Evolutionary conservation across 2,329 filamentous ascomycete species (phyloP), one percentile per base, ranked within the genome.

Genomic region (Claviceps spartinae): DNA sequence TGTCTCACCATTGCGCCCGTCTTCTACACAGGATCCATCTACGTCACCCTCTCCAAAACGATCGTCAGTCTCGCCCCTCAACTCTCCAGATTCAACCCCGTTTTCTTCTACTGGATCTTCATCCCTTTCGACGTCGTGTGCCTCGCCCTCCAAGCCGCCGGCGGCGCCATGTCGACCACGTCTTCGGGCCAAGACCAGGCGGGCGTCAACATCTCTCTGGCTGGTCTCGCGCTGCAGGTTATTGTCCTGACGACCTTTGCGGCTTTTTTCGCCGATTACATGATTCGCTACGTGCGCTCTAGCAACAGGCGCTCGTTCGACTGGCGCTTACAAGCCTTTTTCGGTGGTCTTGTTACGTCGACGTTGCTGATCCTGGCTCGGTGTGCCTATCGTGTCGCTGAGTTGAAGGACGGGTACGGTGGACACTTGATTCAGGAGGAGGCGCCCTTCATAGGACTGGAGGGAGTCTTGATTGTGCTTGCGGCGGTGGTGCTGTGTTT

Each of bases 381-480:
- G 45, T 83, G 78, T 59, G 72, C 77, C 49, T 86, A 79, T 64
- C 77, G 83, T 54, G 78, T 85, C 38, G 77, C 76, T 5, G 83
- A 87, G 70, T 67, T 87, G 50, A 75, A 73, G 55, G 73, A 82
- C 37, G 83, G 83, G 4, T 86, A 82, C 69, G 42, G 60, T 24
- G 80, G 79, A 1, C 61, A 67, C 1, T 63, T 84, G 55, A 78
- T 83, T 51, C 65, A 64, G 52, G 66, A 80, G 41, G 69, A 81
- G 64, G 58, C 63, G 0, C 64, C 73, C 4, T 80, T 81, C 55
- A 76, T 80, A 55, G 67, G 67, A 0, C 65, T 81, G 3, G 78
- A 81, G 68, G 75, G 74, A 41, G 54, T 61, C 14, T 52, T 70
- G 13, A 65, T 73, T 18, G 61, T 67, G 14, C 52, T 71, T 9